phyloP scores from a whole-genome alignment of 345 rosid genomes.

The Brassica rapa region DNA sequence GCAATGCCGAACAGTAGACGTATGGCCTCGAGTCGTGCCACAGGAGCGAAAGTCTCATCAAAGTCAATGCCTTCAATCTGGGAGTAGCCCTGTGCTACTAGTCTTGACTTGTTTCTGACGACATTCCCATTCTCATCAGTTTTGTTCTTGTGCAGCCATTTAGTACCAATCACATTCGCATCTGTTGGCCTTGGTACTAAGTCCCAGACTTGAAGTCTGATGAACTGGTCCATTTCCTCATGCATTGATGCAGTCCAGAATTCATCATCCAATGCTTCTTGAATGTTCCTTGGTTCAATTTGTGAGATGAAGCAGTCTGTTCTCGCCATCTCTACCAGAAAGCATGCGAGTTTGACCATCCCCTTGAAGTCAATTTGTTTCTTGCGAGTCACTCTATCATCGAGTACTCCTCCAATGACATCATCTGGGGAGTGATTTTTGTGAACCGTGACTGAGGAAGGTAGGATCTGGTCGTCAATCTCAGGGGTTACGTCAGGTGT shows the following conservation, averaged over 20 bases:
- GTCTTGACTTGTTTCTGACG: neutral
- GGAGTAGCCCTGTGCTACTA: neutral
- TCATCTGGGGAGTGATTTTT: neutral
- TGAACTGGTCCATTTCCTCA: neutral
- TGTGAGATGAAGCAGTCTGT: neutral
- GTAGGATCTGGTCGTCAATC: no score
- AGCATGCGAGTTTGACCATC: neutral
- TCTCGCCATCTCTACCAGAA: neutral
- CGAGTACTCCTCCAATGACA: neutral
- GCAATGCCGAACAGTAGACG: neutral
- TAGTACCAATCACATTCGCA: neutral
- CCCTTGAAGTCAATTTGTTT: neutral
- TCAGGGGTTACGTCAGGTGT: neutral
- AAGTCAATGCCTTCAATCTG: neutral
- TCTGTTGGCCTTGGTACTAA: neutral
- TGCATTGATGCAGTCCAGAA: neutral
- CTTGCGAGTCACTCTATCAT: neutral
- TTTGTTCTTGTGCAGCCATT: neutral
- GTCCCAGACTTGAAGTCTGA: neutral
- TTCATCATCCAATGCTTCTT: neutral
- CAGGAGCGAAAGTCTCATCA: neutral
- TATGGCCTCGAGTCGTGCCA: neutral
- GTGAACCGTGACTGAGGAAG: neutral
- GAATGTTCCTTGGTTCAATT: neutral
- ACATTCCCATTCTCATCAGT: neutral